Base-by-base conservation (phyloP, 2,329 filamentous ascomycete genomes). In the Ophiostoma angusticollis region DNA sequence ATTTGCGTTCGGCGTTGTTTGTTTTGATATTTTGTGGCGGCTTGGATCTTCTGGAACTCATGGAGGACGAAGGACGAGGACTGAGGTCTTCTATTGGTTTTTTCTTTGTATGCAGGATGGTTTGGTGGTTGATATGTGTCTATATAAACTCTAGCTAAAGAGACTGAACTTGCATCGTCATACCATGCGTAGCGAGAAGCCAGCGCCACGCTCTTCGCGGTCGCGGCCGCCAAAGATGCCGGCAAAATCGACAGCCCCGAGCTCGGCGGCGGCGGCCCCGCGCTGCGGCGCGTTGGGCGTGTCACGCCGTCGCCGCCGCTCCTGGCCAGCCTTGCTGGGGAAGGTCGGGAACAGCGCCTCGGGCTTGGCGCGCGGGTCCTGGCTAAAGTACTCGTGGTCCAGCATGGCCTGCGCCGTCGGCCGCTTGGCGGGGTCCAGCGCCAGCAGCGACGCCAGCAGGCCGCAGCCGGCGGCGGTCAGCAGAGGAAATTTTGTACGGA, bases 261-360 rank as follows among this genome's bases (percentile, higher is more conserved):
- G 49, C 5, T 67, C 63, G 41, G 72, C 73, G 2, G 74, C 74
- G 42, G 72, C 74, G 36, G 81, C 76, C 0, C 86, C 87, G 23
- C 89, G 68, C 28, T 72, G 74, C 0, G 91, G 91, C 6, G 91
- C 91, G 57, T 86, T 79, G 1, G 91, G 91, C 46, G 79, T 87
- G 44, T 78, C 75, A 43, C 73, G 67, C 27, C 74, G 67, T 47
- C 84, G 67, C 49, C 86, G 67, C 53, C 78, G 80, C 65, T 98
- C 91, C 65, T 91, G 82, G 2, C 86, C 85, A 0, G 91, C 91
- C 59, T 93, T 95, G 51, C 83, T 91, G 0, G 91, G 91, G 56
- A 96, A 98, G 0, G 91, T 96, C 3, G 91, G 91, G 55, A 98
- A 96, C 78, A 98, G 80, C 51, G 80, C 81, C 55, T 84, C 81